Conservation (phyloP, 495 filamentous ascomycete species). For the Penicillium pancosmium region DNA sequence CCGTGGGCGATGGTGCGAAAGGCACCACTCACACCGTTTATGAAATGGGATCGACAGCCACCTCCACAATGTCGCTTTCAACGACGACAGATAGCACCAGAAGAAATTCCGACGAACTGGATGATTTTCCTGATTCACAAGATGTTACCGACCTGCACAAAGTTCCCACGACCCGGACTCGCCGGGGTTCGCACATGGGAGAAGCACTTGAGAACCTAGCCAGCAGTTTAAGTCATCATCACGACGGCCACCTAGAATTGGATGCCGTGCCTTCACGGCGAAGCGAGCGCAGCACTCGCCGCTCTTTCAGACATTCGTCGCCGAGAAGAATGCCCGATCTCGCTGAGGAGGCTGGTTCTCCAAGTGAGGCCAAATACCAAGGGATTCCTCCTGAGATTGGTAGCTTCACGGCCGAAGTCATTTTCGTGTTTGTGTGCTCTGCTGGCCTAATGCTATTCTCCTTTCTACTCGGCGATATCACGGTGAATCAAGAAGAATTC, state of each 20-base stretch:
- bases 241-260: constrained; percentile 13
- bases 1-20: constrained; percentile 3
- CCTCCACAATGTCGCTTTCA: constrained; percentile 10
- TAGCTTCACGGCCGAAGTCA: constrained; percentile 19
- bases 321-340: constrained; percentile 19
- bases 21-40: constrained; percentile 8
- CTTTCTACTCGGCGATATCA: constrained; percentile 46
- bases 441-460: constrained; percentile 50
- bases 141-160: constrained; percentile 19
- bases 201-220: constrained; percentile 23
- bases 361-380: constrained; percentile 9
- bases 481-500: constrained; percentile 40
- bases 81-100: constrained; percentile 9
- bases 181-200: constrained; percentile 23
- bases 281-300: constrained; percentile 18
- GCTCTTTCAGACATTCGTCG: constrained; percentile 9
- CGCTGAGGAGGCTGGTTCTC: constrained; percentile 18
- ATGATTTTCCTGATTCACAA: constrained; percentile 5
- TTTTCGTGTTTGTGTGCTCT: constrained; percentile 48
- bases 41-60: constrained; percentile 13
- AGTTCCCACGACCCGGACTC: constrained; percentile 14
- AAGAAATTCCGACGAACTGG: constrained; percentile 6
- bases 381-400: constrained; percentile 18
- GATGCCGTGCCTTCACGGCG: constrained; percentile 14
- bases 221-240: constrained; percentile 4